Evolutionary conservation across 306 rosid species (phyloP).

Genomic region (Datisca glomerata): DNA sequence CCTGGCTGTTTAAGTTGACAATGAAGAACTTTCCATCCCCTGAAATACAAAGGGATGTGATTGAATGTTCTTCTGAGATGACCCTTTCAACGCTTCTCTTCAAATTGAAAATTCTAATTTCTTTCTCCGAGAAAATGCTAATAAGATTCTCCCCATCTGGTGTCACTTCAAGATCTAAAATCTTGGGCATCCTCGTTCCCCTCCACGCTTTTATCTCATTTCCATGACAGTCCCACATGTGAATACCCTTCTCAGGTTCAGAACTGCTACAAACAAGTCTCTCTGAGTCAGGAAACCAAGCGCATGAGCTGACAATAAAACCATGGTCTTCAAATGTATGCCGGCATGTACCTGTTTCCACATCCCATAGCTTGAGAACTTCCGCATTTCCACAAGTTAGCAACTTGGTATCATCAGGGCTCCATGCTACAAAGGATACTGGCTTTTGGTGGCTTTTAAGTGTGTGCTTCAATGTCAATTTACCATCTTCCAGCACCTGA

Average conservation of each 20-base stretch:
- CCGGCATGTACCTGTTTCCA: conserved; percentile 80
- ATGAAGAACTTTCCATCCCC: conserved; percentile 70
- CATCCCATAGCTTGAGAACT: conserved; percentile 90
- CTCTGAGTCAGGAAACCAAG: conserved; percentile 88
- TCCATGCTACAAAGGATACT: conserved; percentile 91
- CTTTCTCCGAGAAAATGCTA: conserved; percentile 66
- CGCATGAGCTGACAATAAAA: conserved; percentile 89
- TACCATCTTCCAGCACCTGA: conserved; percentile 71
- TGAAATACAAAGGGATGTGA: conserved; percentile 53
- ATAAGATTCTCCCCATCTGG: conserved; percentile 76
- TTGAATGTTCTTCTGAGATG: conserved; percentile 51
- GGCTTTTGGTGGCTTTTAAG: conserved; percentile 56
- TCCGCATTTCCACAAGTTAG: conserved; percentile 86
- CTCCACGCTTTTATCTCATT: conserved; percentile 76
- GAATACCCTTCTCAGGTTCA: conserved; percentile 71
- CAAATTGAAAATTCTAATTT: conserved; percentile 52
- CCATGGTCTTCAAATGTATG: conserved; percentile 71
- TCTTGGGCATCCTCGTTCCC: conserved; percentile 82
- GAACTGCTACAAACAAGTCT: conserved; percentile 84
- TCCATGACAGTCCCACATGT: conserved; percentile 84
- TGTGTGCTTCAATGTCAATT: conserved; percentile 41
- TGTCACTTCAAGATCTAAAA: conserved; percentile 69
- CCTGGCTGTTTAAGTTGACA: conserved; percentile 81
- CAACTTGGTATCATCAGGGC: conserved; percentile 83
- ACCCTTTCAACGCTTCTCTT: conserved; percentile 53